Base-by-base conservation (phyloP, 2,329 filamentous ascomycete genomes). In the Fusarium subglutinans region DNA sequence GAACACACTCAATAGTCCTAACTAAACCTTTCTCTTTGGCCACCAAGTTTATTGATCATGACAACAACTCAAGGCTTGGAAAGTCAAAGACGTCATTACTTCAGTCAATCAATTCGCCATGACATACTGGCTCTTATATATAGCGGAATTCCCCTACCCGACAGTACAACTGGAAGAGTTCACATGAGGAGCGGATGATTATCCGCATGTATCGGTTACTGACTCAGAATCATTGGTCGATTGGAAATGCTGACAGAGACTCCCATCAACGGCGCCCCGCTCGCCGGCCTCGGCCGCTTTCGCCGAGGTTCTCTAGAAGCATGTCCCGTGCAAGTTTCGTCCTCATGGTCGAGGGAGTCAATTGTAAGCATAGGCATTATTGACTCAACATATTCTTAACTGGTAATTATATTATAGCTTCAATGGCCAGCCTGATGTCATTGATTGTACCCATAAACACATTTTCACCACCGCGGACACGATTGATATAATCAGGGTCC, bases 191-290 rank as follows among this genome's bases (percentile, higher is more conserved):
- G 54, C 54, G 47, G 63, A n/a, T 69, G 18, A 60, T 54, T 47
- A 64, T 38, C 65, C 66, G 66, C 59, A 37, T 50, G 20, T 40
- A 40, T 64, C 66, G 58, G 50, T 41, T 65, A 69, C 64, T 64
- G 70, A 69, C 61, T 72, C 67, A 69, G 63, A 65, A 45, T 45
- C n/a, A 72, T 58, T 61, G 37, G 66, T 10, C 35, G 71, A 74
- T 74, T 74, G 68, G 47, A 75, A 75, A 74, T 74, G 72, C 72
- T 74, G 61, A 74, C 72, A 54, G 60, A 74, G 61, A 60, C 41
- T 57, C 20, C 55, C 55, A 33, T 58, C 55, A 75, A 66, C 57
- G 48, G 60, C 30, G 40, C 58, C 72, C 72, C 72, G 72, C 72
- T 40, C 47, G 38, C 64, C 64, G 68, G 63, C 67, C 60, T 74